Evolutionary conservation across 805 yeast genomes (phyloP).

Genomic region (Komagataella ulmi): DNA sequence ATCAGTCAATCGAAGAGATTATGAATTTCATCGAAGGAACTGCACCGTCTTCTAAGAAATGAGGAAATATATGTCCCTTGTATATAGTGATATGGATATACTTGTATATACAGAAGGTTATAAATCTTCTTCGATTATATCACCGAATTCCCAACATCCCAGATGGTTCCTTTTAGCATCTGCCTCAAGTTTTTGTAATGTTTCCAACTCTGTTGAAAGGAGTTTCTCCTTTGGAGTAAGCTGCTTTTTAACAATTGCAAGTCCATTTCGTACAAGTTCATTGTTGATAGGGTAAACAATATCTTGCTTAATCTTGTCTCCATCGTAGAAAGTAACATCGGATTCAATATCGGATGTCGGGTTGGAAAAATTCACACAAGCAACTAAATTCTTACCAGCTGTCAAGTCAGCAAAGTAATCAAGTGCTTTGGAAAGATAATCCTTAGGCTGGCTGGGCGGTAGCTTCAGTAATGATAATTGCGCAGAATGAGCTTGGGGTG

Average conservation of each 20-base stretch:
- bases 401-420: constrained; percentile 38
- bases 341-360: constrained; percentile 28
- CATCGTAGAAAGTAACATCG: constrained; percentile 41
- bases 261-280: constrained; percentile 44
- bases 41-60: constrained; percentile 14
- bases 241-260: constrained; percentile 36
- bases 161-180: constrained; percentile 33
- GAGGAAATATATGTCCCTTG: constrained; percentile 7
- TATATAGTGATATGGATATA: not conserved
- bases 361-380: constrained; percentile 30
- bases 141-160: constrained; percentile 74
- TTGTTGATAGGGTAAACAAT: constrained; percentile 46
- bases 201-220: constrained; percentile 22
- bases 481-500: constrained; percentile 45
- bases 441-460: constrained; percentile 44
- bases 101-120: not conserved
- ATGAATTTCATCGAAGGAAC: constrained; percentile 58
- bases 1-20: constrained; percentile 59
- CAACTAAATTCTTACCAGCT: constrained; percentile 39
- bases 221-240: constrained; percentile 21
- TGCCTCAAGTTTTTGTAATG: constrained; percentile 27
- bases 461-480: constrained; percentile 36
- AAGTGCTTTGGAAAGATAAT: constrained; percentile 40
- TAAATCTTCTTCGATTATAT: constrained; percentile 44
- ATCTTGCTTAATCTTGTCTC: constrained; percentile 37